Conservation (phyloP, 192 early-diverging fungal genomes). For the Powellomyces hirtus region DNA sequence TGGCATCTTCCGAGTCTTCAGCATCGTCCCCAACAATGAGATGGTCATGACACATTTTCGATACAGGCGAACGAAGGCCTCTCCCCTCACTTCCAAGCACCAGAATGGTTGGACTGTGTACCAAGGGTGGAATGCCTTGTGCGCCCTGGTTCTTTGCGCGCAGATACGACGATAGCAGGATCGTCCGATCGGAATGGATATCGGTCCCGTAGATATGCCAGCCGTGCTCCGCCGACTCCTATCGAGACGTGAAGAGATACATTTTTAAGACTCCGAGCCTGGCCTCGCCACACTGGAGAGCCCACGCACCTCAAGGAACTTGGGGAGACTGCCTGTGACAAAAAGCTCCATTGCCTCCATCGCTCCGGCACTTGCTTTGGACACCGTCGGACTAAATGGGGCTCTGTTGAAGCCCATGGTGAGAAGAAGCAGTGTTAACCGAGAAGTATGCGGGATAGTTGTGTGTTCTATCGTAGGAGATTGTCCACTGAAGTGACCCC, state of each 20-base stretch:
- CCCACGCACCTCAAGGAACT: slow-evolving; percentile 62
- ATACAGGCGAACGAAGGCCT: slow-evolving; percentile 58
- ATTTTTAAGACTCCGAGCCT: no score
- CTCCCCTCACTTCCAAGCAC: slow-evolving; percentile 69
- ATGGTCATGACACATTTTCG: slow-evolving; percentile 55
- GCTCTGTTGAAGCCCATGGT: slow-evolving; percentile 40
- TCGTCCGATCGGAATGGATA: slow-evolving; percentile 14
- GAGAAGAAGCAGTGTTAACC: background rate
- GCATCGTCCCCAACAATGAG: slow-evolving; percentile 44
- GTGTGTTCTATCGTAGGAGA: no score
- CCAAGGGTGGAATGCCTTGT: background rate
- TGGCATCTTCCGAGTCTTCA: background rate
- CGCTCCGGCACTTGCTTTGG: slow-evolving; percentile 69
- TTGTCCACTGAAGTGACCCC: background rate
- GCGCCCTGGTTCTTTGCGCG: background rate
- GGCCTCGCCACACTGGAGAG: no score
- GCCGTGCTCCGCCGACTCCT: slow-evolving; percentile 9
- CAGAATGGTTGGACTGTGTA: slow-evolving; percentile 47
- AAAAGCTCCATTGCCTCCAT: slow-evolving; percentile 65
- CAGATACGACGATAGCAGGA: slow-evolving; percentile 7
- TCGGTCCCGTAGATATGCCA: slow-evolving; percentile 31
- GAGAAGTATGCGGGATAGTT: no score
- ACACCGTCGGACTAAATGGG: slow-evolving; percentile 59
- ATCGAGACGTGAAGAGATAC: no score
- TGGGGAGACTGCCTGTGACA: slow-evolving; percentile 48